Evolutionary conservation across 2,329 filamentous ascomycete genomes (phyloP), one percentile per base, ranked within the genome.

Genomic region (Microdochium bolleyi): DNA sequence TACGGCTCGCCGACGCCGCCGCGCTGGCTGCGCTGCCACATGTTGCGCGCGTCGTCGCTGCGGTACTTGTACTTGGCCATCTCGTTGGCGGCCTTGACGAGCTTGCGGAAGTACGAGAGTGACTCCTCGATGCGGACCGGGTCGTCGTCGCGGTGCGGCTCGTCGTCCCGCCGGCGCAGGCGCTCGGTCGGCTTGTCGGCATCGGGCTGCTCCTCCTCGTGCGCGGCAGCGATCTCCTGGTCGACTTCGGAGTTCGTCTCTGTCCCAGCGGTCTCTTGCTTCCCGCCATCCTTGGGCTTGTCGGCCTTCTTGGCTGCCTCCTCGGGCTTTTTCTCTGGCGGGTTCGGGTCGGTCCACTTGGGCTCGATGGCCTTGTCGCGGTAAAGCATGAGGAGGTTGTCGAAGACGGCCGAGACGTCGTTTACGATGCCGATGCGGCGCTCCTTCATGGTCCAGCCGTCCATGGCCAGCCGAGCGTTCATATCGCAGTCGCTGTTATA

Each of bases 1-100:
- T 73, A 82, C 1, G 77, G 77, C 60, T 82, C 78, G 14, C 74
- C 76, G 24, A 70, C 51, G 1, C 78, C 79, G 27, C 78, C 78
- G 4, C 64, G 69, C 59, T 82, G 78, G 27, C 71, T 70, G 2
- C 60, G 62, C 59, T 81, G 78, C 78, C 78, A 82, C 11, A 70
- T 75, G 61, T 81, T 80, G 27, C 78, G 67, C 3, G 58, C 56
- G 2, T 48, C 55, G 30, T 56, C 58, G 22, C 59, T 51, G 52
- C 61, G 55, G 49, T 60, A 62, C 62, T 70, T 57, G 52, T 65
- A 54, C 38, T 55, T 52, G 24, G 58, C 60, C 61, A 70, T 67
- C 4, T 61, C 61, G 25, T 69, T 61, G 7, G 58, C 56, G 3
- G 63, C 59, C 27, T 58, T 55, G 7, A 65, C 50, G 3, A 71